These are phyloP conservation scores for Aspergillus nidulans DNA, from an alignment of 495 filamentous ascomycete genomes.

Conservation along the genomic window DNA sequence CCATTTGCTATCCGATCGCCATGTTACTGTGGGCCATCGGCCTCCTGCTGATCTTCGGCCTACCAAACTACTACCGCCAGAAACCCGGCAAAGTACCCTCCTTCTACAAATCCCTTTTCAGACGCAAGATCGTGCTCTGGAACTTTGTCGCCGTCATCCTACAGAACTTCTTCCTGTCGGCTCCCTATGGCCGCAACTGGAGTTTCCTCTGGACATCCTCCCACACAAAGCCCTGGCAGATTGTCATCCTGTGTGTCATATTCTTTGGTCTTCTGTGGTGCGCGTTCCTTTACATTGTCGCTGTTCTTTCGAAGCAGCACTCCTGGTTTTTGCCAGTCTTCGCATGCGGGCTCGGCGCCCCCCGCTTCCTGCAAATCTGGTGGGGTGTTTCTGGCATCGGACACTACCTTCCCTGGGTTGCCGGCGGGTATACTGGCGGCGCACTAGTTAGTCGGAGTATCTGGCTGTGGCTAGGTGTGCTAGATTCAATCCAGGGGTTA, in stretches of 20 bases:
- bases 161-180: conserved; percentile 46
- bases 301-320: conserved; percentile 37
- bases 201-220: conserved; percentile 43
- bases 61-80: conserved; percentile 52
- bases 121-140: conserved; percentile 47
- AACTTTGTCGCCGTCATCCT: conserved; percentile 43
- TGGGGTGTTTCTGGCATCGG: conserved; percentile 45
- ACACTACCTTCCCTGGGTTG: conserved; percentile 42
- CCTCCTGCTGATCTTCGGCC: conserved; percentile 35
- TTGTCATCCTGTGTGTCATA: conserved; percentile 38
- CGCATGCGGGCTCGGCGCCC: conserved; percentile 45
- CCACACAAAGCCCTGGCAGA: conserved; percentile 40
- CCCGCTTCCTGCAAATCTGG: conserved; percentile 47
- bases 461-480: conserved; percentile 49
- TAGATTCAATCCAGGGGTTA: conserved; percentile 44
- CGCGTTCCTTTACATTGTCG: conserved; percentile 35
- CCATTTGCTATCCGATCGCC: conserved; percentile 40
- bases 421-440: conserved; percentile 35
- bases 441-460: conserved; percentile 40
- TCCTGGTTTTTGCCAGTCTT: conserved; percentile 48
- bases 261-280: conserved; percentile 46
- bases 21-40: conserved; percentile 36
- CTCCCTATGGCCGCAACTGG: conserved; percentile 49
- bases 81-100: conserved; percentile 61
- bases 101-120: conserved; percentile 43